Base-by-base conservation (phyloP, 2,329 filamentous ascomycete species). In the Fusarium anthophilum region DNA sequence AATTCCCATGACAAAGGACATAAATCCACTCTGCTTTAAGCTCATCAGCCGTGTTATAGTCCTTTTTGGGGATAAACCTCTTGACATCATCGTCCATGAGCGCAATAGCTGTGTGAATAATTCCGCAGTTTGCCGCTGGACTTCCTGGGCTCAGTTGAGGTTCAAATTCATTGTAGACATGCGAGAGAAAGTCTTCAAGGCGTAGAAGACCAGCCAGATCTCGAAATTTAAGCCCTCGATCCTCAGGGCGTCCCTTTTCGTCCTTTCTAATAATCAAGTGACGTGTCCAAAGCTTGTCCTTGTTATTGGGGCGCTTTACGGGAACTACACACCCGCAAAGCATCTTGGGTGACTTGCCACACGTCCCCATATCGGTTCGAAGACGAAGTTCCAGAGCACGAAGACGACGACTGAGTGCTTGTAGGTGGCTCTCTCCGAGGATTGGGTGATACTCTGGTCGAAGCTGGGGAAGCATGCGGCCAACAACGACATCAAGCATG, bases 151-250 rank as follows among this genome's bases (percentile, higher is more conserved):
- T 59, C 5, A 70, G 18, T 11, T 72, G 57, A 3, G 39, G 28
- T 13, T 62, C 35, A 14, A 73, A 55, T 24, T 75, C 63, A 12
- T 24, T 30, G 6, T 60, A 55, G 18, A 72, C 53, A n/a, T 55
- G 56, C 1, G 67, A 63, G 9, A 76, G 45, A 26, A 54, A 74
- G 28, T 76, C 74, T 15, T 73, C 74, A 1, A 76, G 37, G 6
- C 72, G 63, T 18, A 75, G 43, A 5, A 76, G 58, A 7, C 63
- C 28, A 9, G 72, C 74, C n/a, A 76, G 14, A 37, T 75, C 74
- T 3, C 69, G 63, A 8, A 69, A 18, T 10, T 24, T 50, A 13
- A 75, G 68, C 3, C 14, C 24, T 5, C 39, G 47, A 4, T 73
- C 56, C 2, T 59, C 63, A 8, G 51, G 17, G 18, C 47, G 38